Base-by-base conservation (phyloP, 2,329 filamentous ascomycete species). In the Aaosphaeria arxii region DNA sequence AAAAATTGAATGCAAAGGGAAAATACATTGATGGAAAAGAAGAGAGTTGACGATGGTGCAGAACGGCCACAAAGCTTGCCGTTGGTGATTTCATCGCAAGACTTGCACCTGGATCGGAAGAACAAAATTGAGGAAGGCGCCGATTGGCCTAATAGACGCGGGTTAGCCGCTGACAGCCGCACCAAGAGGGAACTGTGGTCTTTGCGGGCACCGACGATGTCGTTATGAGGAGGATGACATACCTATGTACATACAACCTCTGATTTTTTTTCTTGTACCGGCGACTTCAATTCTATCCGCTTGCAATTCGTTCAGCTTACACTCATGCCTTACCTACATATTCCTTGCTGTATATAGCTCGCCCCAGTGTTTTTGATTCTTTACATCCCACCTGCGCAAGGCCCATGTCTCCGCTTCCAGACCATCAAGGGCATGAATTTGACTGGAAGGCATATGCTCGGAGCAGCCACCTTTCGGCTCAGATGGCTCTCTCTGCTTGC, bases 401-500 rank as follows among this genome's bases (percentile, higher is more conserved):
- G 55, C 61, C 54, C 66, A 71, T 71, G 69, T 67, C 66, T 58
- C 59, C 54, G 48, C 48, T 53, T 51, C 49, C 47, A 42, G 51
- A 61, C 54, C 11, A 48, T 54, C 48, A 51, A 60, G 67, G 68
- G 64, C 60, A 71, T 71, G 69, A 66, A 64, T 64, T 62, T 52
- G 58, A 66, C 58, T 60, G 56, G 54, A 57, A 50, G 57, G 59
- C 58, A 51, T 41, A 50, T 52, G 55, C 55, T 53, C 52, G 48
- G 58, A 50, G 53, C 54, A 56, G 49, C 49, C 35, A 39, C 46
- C 54, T 57, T 53, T 50, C 58, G 48, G 47, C 51, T 53, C 43
- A 50, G 53, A 69, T 72, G 70, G 63, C 61, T 62, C 47, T 42
- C 58, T 11, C 48, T 70, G 54, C 52, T 69, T 42, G 55, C 57